Conservation (phyloP, 164 flowering plant species). For the Chimonanthus salicifolius region DNA sequence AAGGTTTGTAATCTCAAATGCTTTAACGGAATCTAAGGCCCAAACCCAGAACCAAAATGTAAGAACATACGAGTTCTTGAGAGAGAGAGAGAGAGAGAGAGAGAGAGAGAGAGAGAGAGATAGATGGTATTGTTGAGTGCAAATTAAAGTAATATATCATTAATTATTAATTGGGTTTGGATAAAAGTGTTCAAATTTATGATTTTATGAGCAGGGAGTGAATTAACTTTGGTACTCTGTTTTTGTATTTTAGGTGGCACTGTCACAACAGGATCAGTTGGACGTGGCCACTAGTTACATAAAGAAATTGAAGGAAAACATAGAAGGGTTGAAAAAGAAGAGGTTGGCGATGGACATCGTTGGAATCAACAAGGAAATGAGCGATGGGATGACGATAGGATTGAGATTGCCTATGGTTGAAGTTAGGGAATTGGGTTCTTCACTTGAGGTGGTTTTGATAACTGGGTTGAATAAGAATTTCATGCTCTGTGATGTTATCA, state of each 20-base stretch:
- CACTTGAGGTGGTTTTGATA: conserved; percentile 37
- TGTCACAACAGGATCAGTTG: conserved; percentile 36
- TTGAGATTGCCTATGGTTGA: conserved; percentile 32
- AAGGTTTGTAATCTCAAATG: conserved; percentile 16
- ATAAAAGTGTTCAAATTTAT: not conserved
- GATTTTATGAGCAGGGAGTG: not conserved
- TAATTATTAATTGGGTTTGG: not conserved
- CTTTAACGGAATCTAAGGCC: not conserved
- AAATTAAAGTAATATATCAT: too few relatives aligned
- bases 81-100: not conserved
- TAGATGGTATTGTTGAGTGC: not conserved
- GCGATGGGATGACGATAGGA: not conserved
- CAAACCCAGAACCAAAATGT: not conserved
- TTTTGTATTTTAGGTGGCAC: conserved; percentile 15
- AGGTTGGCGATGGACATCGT: conserved; percentile 16
- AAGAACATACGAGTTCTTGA: too few relatives aligned
- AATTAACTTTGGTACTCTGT: not conserved
- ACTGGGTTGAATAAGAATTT: conserved; percentile 32
- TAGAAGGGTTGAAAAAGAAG: conserved; percentile 28
- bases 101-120: not conserved
- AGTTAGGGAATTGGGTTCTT: conserved; percentile 34
- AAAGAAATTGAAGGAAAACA: conserved; percentile 21
- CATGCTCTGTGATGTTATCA: conserved; percentile 34
- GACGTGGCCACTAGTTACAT: conserved; percentile 34
- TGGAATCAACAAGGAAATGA: not conserved